Evolutionary conservation across 2,329 filamentous ascomycete species (phyloP), one percentile per base, ranked within the genome.

Genomic region (Macrophomina phaseolina): DNA sequence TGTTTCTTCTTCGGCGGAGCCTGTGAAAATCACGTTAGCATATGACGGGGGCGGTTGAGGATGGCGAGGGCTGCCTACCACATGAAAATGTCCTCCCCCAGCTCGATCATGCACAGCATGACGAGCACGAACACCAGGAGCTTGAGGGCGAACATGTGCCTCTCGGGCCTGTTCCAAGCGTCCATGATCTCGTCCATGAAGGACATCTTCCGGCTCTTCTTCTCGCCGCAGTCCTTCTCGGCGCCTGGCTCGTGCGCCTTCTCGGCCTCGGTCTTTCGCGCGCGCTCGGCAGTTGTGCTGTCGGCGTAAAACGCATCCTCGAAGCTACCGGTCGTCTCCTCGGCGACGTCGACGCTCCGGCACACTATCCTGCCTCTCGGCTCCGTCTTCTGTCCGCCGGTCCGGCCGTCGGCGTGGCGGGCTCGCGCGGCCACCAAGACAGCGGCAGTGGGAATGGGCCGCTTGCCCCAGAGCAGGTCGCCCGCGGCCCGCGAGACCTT

Each of bases 41-140:
- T 65, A 40, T 8, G 28, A 7, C 3, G 28, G 7, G 7, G 14
- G 30, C 6, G 9, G 0, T 23, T 14, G 18, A 12, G 34, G 30
- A 23, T 4, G n/a, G 8, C 7, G 42, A 9, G 42, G 9, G 5
- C 12, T 16, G 40, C 64, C 36, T 45, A 66, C 64, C 45, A 60
- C 16, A 49, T 34, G n/a, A 61, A 5, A 45, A 67, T 16, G 12
- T 67, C 48, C 6, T 63, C 65, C 7, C 56, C 65, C 8, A 63
- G 38, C 49, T 67, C 65, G 36, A 67, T 34, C 56, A 67, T 45
- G 58, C 65, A 67, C 56, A 67, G 40, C 45, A 67, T 34, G 30
- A 67, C 58, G 34, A 67, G 56, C 36, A 63, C 56, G 12, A 63
- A 40, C 9, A 67, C 56, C 8, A 67, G 34, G 14, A 67, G 34